Percentiles rank a stretch among this genome's conserved stretches.
phyloP scores from a whole-genome alignment of 2,329 filamentous ascomycete genomes.

The Monosporascus sp. region DNA sequence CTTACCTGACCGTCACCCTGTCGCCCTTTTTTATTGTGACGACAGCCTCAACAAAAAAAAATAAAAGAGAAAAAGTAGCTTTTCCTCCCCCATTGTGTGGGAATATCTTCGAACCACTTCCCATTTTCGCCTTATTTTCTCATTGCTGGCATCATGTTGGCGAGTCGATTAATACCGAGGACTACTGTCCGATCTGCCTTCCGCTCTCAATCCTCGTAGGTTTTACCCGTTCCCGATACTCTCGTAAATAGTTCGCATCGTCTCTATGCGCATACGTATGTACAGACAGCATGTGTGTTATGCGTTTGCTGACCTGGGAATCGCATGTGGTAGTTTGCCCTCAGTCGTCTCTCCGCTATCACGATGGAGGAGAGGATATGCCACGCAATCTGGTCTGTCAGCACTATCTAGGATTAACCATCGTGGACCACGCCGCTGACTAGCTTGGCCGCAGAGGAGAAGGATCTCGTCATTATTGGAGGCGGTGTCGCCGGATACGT shows the following conservation, averaged over 20 bases:
- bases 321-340: constrained; percentile 38
- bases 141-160: constrained; percentile 46
- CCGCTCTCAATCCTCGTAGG: constrained; percentile 46
- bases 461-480: constrained; percentile 95
- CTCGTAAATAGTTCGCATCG: constrained; percentile 14
- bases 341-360: constrained; percentile 42
- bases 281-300: not conserved
- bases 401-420: constrained; percentile 16
- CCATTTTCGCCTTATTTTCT: constrained; percentile 13
- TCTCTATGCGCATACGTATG: constrained; percentile 2
- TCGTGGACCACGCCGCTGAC: constrained; percentile 45
- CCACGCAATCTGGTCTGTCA: constrained; percentile 50
- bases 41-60: constrained; percentile 2
- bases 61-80: not conserved
- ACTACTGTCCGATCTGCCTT: constrained; percentile 52
- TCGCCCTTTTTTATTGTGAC: constrained; percentile 2
- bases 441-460: constrained; percentile 60
- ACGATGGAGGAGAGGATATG: constrained; percentile 54
- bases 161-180: constrained; percentile 56
- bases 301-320: constrained; percentile 5
- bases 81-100: not conserved
- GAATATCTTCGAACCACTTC: not conserved
- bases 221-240: constrained; percentile 14
- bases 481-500: constrained; percentile 98
- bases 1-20: not conserved